These are phyloP conservation scores for Trypanosoma theileri DNA, from an alignment of 208 protist genomes.

Conservation along the genomic window DNA sequence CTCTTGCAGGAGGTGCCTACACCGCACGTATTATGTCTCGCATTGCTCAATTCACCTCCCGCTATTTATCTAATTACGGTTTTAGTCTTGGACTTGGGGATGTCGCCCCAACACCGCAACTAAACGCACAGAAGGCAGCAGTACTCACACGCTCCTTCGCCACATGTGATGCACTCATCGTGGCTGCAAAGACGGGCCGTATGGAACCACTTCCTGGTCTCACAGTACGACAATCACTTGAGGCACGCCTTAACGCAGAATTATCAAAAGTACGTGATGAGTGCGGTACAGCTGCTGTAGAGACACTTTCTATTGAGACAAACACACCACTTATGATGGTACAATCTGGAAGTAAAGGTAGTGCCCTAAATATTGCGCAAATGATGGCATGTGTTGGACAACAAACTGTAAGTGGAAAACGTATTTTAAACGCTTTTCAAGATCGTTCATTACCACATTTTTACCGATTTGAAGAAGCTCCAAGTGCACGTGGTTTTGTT, in stretches of 20 bases:
- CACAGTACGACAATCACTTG: slow-evolving; percentile 93
- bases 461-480: slow-evolving; percentile 72
- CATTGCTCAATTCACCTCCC: slow-evolving; percentile 93
- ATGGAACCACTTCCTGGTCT: slow-evolving; percentile 94
- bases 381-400: slow-evolving; percentile 99
- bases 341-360: slow-evolving; percentile 96
- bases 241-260: slow-evolving; percentile 93
- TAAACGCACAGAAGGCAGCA: slow-evolving; percentile 90
- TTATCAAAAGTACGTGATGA: slow-evolving; percentile 98
- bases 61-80: slow-evolving; percentile 95
- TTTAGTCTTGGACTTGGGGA: slow-evolving; percentile 99
- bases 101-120: slow-evolving; percentile 89
- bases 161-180: slow-evolving; percentile 92
- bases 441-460: slow-evolving; percentile 99
- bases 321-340: slow-evolving; percentile 99
- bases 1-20: slow-evolving; percentile 74
- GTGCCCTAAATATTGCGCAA: slow-evolving; percentile 99
- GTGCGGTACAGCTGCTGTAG: slow-evolving; percentile 95
- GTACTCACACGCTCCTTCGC: slow-evolving; percentile 94
- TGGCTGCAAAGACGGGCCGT: slow-evolving; percentile 88
- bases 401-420: slow-evolving; percentile 97
- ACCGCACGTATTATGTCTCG: slow-evolving; percentile 94
- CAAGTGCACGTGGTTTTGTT: slow-evolving; percentile 98
- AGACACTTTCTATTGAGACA: slow-evolving; percentile 87
- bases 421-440: slow-evolving; percentile 98